Base-by-base conservation (phyloP, 164 flowering plant species). In the Berberis vulgaris region DNA sequence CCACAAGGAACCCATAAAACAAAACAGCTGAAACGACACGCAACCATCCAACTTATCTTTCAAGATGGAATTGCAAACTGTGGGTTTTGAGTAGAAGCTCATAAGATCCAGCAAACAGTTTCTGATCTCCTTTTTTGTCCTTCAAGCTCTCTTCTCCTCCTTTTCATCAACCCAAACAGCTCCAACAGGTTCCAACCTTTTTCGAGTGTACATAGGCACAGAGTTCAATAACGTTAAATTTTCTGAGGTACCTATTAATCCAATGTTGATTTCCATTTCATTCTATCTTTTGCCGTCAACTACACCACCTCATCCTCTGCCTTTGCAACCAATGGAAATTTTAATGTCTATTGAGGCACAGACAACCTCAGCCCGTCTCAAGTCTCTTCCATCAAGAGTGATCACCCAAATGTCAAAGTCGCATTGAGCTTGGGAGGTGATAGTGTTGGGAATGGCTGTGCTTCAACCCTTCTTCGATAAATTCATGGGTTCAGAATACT, bases 401-500 rank as follows among this genome's bases (percentile, higher is more conserved):
- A 45, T 0, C 77, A 75, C 49, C 47, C 67, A 10, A 85, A 85
- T 43, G 87, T 80, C 46, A 80, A 75, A 56, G 76, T 85, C 0
- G 84, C 81, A 1, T 8, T 85, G 41, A 82, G 86, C 73, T 43
- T 83, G 5, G 90, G 90, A 61, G 87, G 87, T 1, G 83, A 79
- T 38, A 72, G 70, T 2, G 77, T 82, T 3, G 72, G 63, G 5
- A 38, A 54, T 2, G 63, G 26, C 1, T 11, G 13, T 1, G 84
- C 70, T 81, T 83, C 72, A 49, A 64, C 3, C 87, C 84, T 9
- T 42, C 61, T 5, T 79, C 86, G 0, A 68, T 72, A 0, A 54
- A 67, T n/a, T 82, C 87, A 1, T 83, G 90, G 87, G 84, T 85
- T 45, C 60, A 75, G 0, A 88, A 84, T 62, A 86, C 89, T 3